A percentile compares a stretch with the other conserved stretches of the same genome.
Conservation (phyloP, 768 basidiomycete genomes). For the Tulasnella sp. region DNA sequence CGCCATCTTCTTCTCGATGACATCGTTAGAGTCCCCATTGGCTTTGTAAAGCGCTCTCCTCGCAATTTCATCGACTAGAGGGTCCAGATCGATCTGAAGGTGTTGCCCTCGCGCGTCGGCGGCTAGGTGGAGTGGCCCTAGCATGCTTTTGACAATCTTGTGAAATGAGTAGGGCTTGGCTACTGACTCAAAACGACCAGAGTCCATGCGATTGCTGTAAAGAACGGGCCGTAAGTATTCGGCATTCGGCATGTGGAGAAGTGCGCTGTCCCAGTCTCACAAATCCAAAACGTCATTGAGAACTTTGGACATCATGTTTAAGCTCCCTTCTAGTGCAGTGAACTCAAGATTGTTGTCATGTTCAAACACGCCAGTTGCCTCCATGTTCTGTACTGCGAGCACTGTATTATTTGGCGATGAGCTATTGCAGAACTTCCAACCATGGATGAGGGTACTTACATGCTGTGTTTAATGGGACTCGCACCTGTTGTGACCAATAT, state of each 20-base stretch:
- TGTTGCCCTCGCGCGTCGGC: slow-evolving; percentile 22
- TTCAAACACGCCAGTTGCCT: slow-evolving; percentile 59
- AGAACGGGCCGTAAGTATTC: not conserved
- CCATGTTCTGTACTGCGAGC: slow-evolving; percentile 86
- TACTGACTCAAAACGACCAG: slow-evolving; percentile 33
- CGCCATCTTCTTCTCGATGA: not conserved
- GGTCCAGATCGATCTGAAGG: slow-evolving; percentile 25
- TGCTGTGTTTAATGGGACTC: slow-evolving; percentile 43
- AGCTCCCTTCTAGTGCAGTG: slow-evolving; percentile 65
- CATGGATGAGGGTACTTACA: slow-evolving; percentile 18
- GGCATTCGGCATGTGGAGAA: not conserved
- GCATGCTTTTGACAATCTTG: slow-evolving; percentile 31
- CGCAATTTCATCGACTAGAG: slow-evolving; percentile 23
- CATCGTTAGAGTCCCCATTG: slow-evolving; percentile 8
- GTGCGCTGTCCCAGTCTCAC: slow-evolving; percentile 29
- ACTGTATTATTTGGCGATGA: slow-evolving; percentile 26
- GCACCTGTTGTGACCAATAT: slow-evolving; percentile 24
- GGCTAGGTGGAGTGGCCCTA: slow-evolving; percentile 28
- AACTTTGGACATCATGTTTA: slow-evolving; percentile 79
- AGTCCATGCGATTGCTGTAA: slow-evolving; percentile 30
- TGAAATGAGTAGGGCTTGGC: slow-evolving; percentile 37
- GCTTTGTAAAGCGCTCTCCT: slow-evolving; percentile 10
- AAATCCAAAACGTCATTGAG: slow-evolving; percentile 29
- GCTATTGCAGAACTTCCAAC: not conserved
- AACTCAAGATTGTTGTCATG: slow-evolving; percentile 80